A percentile compares a stretch with the other conserved stretches of the same genome.
Evolutionary conservation across 768 basidiomycete species (phyloP).

Genomic region (Basidioascus undulatus): DNA sequence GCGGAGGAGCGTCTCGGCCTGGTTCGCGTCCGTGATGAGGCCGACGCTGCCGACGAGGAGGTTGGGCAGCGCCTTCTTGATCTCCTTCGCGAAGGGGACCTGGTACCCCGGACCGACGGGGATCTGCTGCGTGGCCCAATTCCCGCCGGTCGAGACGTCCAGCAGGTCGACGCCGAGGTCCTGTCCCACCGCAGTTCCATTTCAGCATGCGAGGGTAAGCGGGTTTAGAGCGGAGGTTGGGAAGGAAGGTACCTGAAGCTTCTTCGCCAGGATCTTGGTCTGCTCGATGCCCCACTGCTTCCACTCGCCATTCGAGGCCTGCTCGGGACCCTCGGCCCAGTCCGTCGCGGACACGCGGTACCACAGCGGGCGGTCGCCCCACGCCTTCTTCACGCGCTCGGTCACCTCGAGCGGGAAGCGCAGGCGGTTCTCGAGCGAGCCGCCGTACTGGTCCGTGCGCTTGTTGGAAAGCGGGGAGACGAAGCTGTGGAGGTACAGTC

Average conservation of each 20-base stretch:
- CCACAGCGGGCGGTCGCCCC: slow-evolving; percentile 38
- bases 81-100: slow-evolving; percentile 40
- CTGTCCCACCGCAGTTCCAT: too few relatives aligned
- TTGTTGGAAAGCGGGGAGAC: slow-evolving; percentile 49
- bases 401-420: slow-evolving; percentile 39
- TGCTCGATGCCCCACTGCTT: slow-evolving; percentile 58
- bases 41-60: slow-evolving; percentile 41
- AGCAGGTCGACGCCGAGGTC: slow-evolving; percentile 49
- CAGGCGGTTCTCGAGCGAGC: slow-evolving; percentile 44
- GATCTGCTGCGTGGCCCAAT: slow-evolving; percentile 37
- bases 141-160: slow-evolving; percentile 45
- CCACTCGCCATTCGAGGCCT: slow-evolving; percentile 30
- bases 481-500: slow-evolving; percentile 37
- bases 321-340: slow-evolving; percentile 37
- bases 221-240: neutral
- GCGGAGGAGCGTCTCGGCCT: slow-evolving; percentile 39
- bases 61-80: slow-evolving; percentile 36
- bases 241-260: slow-evolving; percentile 21
- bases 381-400: slow-evolving; percentile 26
- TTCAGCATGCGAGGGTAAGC: too few relatives aligned
- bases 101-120: slow-evolving; percentile 32
- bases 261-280: slow-evolving; percentile 31
- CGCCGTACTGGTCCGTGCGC: slow-evolving; percentile 48
- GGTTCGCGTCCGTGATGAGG: slow-evolving; percentile 37
- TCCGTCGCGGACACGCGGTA: slow-evolving; percentile 44